Base-by-base conservation (phyloP, 2,329 filamentous ascomycete genomes). In the Pezicula carpinea region DNA sequence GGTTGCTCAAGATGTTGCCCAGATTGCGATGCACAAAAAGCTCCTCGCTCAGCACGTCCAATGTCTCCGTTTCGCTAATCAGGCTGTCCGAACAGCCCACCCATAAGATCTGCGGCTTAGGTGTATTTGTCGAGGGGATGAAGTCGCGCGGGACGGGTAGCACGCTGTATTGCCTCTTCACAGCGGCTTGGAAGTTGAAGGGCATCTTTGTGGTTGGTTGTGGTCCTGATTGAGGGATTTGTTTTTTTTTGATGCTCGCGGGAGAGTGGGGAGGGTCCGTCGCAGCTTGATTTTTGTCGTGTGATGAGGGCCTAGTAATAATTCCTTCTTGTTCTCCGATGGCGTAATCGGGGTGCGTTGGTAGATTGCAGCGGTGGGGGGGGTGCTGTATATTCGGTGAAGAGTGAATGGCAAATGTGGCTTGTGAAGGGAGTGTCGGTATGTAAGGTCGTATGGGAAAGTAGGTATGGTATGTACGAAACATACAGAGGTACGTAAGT, bases 1-100 rank as follows among this genome's bases (percentile, higher is more conserved):
- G 74, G 33, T 75, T 67, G 54, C 76, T 75, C 43, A 86, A 63
- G 53, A 84, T 70, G 65, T 85, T 86, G 57, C 82, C 83, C 61
- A 87, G 83, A 65, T 87, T 47, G 11, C 45, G 15, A 17, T 47
- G 45, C 6, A 47, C 39, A 32, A 47, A 43, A 6, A 47, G 4
- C 39, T 47, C 39, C 29, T 43, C n/a, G 8, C 45, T 26, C 7
- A 18, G 17, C n/a, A 43, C 39, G 22, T 43, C 18, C 6, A 47
- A 39, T 1, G 22, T 15, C 19, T 47, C 45, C 7, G 45, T 47
- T 14, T 47, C 45, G 2, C 32, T 22, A 3, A 47, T 31, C n/a
- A 33, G 15, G 6, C 32, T 39, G 17, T 47, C 45, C 7, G 39
- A 47, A 23, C 45, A 47, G 29, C 45, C 45, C 3, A 47, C 33